Evolutionary conservation across 1,284 basidiomycete species (phyloP).

Genomic region (Xerocomus minutiporus): DNA sequence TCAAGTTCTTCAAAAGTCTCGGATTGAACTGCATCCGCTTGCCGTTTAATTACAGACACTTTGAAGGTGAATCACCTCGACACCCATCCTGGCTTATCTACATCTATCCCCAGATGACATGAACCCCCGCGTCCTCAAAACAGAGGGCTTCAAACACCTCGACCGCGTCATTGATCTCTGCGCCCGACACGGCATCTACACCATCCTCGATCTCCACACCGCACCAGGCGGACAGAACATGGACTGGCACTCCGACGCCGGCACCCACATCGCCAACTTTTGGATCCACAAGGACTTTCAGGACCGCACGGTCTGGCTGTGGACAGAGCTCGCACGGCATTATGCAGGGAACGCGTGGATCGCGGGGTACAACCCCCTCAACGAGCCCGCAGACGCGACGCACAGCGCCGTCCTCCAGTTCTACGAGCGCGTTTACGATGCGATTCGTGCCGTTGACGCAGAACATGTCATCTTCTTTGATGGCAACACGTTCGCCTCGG

Average conservation of each 20-base stretch:
- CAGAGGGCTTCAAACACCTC: conserved; percentile 59
- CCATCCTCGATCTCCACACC: conserved; percentile 59
- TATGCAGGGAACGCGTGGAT: conserved; percentile 69
- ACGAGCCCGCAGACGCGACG: conserved; percentile 67
- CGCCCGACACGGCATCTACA: conserved; percentile 54
- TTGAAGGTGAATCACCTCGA: conserved; percentile 43
- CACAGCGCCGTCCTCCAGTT: conserved; percentile 51
- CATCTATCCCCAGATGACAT: conserved; percentile 45
- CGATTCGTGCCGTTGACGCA: conserved; percentile 61
- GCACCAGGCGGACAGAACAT: conserved; percentile 58
- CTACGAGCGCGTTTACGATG: conserved; percentile 61
- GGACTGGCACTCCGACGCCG: conserved; percentile 53
- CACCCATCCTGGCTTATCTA: not conserved
- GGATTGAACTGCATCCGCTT: conserved; percentile 71
- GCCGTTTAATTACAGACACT: conserved; percentile 64
- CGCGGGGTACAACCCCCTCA: conserved; percentile 69
- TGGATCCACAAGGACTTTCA: conserved; percentile 78
- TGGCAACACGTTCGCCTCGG: conserved; percentile 72
- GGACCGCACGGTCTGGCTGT: conserved; percentile 65
- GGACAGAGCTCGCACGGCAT: conserved; percentile 61
- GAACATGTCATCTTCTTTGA: conserved; percentile 65
- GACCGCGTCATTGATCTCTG: conserved; percentile 59
- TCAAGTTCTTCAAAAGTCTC: conserved; percentile 62
- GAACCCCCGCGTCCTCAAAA: conserved; percentile 59
- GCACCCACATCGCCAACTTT: conserved; percentile 55